phyloP scores from a whole-genome alignment of 2,329 filamentous ascomycete genomes.

The Sporothrix brasiliensis region DNA sequence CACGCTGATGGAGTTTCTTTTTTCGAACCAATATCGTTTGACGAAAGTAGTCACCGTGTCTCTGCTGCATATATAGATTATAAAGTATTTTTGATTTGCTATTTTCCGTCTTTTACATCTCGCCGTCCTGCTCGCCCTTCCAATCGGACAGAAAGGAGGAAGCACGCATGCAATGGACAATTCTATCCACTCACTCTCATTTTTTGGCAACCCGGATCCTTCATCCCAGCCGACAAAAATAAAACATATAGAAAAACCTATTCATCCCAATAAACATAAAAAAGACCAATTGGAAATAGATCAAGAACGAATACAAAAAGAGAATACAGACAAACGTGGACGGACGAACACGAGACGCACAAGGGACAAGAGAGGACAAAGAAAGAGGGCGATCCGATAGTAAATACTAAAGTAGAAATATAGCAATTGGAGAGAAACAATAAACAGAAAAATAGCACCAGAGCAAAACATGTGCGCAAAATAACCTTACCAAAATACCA shows the following conservation, averaged over 20 bases:
- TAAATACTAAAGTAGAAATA: conserved; percentile 19
- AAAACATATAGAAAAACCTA: not conserved
- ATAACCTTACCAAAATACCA: conserved; percentile 13
- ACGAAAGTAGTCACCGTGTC: not conserved
- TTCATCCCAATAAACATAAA: not conserved
- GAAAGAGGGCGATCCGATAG: not conserved
- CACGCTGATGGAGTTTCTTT: no score
- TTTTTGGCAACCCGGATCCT: conserved; percentile 4
- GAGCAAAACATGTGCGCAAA: conserved; percentile 13
- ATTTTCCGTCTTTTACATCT: conserved; percentile 10
- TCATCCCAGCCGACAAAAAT: not conserved
- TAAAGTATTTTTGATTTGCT: not conserved
- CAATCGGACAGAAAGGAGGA: not conserved
- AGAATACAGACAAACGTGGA: not conserved
- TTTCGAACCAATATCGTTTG: no score
- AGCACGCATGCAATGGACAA: not conserved
- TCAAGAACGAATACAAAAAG: conserved; percentile 10
- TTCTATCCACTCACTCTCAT: not conserved
- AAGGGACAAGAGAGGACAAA: not conserved
- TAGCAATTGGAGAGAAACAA: not conserved
- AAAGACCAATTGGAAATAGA: not conserved
- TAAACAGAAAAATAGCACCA: not conserved
- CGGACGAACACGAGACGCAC: not conserved
- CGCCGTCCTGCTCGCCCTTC: not conserved
- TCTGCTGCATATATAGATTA: not conserved